phyloP scores from a whole-genome alignment of 257 asterid genomes.

The Solanum bukasovii region DNA sequence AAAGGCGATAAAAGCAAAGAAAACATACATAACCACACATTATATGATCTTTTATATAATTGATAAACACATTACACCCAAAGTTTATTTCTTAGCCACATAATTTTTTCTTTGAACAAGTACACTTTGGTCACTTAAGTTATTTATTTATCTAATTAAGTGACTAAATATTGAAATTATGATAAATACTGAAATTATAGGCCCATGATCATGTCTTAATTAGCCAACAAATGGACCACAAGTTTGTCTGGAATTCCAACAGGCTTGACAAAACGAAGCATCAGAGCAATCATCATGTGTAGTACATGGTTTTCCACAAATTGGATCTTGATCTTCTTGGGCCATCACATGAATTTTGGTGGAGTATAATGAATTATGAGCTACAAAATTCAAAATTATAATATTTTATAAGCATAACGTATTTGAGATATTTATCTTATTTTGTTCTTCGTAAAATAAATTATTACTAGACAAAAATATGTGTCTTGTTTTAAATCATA shows the following conservation, averaged over 20 bases:
- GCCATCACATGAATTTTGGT: not conserved
- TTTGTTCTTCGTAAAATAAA: fast-evolving
- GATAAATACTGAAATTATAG: not conserved
- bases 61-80: not conserved
- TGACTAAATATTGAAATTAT: not conserved
- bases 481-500: not conserved
- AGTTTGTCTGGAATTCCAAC: not conserved
- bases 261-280: not conserved
- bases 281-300: not conserved
- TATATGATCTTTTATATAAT: not conserved
- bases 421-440: not conserved
- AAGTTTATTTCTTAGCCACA: not conserved
- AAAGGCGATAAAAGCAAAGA: not conserved
- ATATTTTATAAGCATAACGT: not conserved
- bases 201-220: not conserved
- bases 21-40: not conserved
- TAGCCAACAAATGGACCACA: not conserved
- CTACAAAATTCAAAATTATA: not conserved
- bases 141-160: not conserved
- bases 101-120: not conserved
- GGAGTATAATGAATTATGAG: not conserved
- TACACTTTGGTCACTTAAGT: not conserved
- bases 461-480: not conserved
- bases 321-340: not conserved
- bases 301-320: not conserved